Percentiles rank a stretch among this genome's conserved stretches.
Evolutionary conservation across 2,329 filamentous ascomycete genomes (phyloP).

Genomic region (Hyphodiscus sp.): DNA sequence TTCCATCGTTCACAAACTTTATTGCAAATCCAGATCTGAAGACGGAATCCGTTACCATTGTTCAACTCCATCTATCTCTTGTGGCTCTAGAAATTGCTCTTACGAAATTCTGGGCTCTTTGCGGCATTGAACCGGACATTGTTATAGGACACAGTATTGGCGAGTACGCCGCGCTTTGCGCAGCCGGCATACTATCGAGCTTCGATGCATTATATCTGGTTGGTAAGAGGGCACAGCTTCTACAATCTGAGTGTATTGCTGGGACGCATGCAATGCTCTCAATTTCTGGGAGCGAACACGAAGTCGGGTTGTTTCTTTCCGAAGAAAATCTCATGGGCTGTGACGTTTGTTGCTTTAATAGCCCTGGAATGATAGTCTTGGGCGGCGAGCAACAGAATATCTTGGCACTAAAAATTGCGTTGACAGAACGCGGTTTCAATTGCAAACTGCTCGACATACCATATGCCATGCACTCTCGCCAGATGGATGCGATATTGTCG

Average conservation of each 20-base stretch:
- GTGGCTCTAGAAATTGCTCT: conserved; percentile 47
- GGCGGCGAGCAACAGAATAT: conserved; percentile 37
- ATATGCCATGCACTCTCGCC: conserved; percentile 58
- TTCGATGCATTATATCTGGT: conserved; percentile 67
- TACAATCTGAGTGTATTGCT: conserved; percentile 55
- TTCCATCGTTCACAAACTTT: conserved; percentile 21
- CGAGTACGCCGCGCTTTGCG: conserved; percentile 65
- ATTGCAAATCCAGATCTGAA: not conserved
- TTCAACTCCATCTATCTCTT: conserved; percentile 6
- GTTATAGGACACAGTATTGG: conserved; percentile 61
- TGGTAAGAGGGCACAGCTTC: conserved; percentile 56
- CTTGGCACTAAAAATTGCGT: conserved; percentile 39
- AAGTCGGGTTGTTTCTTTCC: too few species aligned
- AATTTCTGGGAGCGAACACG: conserved; percentile 35
- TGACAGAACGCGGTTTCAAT: conserved; percentile 48
- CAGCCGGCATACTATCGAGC: conserved; percentile 62
- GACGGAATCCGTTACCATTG: not conserved
- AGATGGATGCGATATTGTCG: conserved; percentile 55
- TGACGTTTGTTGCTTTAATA: not conserved
- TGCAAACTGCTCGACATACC: conserved; percentile 54
- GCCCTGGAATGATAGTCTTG: not conserved
- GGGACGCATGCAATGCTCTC: conserved; percentile 59
- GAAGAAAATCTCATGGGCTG: conserved; percentile 3
- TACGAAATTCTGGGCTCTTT: conserved; percentile 46
- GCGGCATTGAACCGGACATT: conserved; percentile 47